These are phyloP conservation scores for Annulohypoxylon maeteangense DNA, from an alignment of 495 filamentous ascomycete species.

Conservation along the genomic window DNA sequence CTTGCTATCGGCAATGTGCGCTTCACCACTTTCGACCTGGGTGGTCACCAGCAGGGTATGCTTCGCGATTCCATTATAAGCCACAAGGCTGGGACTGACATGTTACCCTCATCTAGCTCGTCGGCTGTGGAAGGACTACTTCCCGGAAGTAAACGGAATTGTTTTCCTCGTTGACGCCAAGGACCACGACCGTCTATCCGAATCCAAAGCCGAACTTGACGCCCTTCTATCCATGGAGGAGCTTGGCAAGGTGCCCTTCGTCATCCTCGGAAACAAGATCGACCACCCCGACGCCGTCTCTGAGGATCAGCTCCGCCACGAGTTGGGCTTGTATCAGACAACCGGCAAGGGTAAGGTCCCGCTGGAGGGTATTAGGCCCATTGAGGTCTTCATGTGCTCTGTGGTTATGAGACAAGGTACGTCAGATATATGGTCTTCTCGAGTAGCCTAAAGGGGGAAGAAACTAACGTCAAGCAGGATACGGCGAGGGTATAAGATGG, in stretches of 20 bases:
- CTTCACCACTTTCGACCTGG: slow-evolving; percentile 97
- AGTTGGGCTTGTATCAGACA: slow-evolving; percentile 92
- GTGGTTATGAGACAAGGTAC: slow-evolving; percentile 95
- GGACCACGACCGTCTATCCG: slow-evolving; percentile 90
- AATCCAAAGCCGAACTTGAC: slow-evolving; percentile 96
- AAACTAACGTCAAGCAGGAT: slow-evolving; percentile 55
- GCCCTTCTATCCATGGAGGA: slow-evolving; percentile 95
- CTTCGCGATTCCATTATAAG: background rate
- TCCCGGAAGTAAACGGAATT: slow-evolving; percentile 97
- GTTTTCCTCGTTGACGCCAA: slow-evolving; percentile 98
- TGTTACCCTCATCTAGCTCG: slow-evolving; percentile 67
- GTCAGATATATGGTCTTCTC: slow-evolving; percentile 40
- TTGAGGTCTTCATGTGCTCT: slow-evolving; percentile 99
- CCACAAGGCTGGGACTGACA: background rate
- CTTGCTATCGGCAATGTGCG: slow-evolving; percentile 94
- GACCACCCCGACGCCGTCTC: slow-evolving; percentile 94
- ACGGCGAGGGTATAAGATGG: slow-evolving; percentile 84
- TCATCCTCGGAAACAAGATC: slow-evolving; percentile 98
- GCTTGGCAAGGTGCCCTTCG: slow-evolving; percentile 90
- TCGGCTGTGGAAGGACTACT: slow-evolving; percentile 97
- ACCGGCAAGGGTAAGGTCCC: slow-evolving; percentile 98
- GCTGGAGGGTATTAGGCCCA: slow-evolving; percentile 91
- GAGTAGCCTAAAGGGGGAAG: background rate
- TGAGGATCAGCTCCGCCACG: slow-evolving; percentile 92
- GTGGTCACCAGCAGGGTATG: slow-evolving; percentile 94